phyloP scores from a whole-genome alignment of 257 asterid species.

The Lycium barbarum region DNA sequence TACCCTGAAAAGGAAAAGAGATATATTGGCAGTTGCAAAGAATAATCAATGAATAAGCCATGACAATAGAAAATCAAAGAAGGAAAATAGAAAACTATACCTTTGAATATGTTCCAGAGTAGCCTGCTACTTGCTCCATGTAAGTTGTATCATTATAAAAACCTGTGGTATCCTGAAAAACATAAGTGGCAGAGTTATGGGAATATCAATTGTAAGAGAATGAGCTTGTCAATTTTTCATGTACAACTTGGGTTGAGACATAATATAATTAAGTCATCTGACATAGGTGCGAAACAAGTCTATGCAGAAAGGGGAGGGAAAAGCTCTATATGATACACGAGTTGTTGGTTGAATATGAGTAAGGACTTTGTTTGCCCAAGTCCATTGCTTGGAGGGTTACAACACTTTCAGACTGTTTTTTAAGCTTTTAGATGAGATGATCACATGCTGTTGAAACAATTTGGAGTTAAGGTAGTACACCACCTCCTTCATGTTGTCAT shows the following conservation, averaged over 20 bases:
- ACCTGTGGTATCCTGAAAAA: conserved; percentile 24
- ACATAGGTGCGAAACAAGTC: no score
- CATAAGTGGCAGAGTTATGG: neutral
- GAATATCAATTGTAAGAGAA: neutral
- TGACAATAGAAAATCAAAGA: neutral
- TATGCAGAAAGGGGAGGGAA: no score
- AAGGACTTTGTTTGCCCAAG: no score
- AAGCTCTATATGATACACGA: no score
- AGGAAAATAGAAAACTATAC: conserved; percentile 33
- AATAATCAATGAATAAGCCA: neutral
- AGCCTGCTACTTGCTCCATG: conserved; percentile 45
- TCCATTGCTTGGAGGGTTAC: no score
- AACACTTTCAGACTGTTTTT: no score
- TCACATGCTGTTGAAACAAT: neutral
- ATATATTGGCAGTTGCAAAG: neutral
- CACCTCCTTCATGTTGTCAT: neutral
- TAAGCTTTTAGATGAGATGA: neutral
- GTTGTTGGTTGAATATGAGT: no score
- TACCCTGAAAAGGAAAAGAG: conserved; percentile 51
- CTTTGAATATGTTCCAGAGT: conserved; percentile 54
- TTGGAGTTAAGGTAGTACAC: neutral
- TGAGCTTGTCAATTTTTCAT: conserved; percentile 10
- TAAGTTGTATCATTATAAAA: conserved; percentile 28
- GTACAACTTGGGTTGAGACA: neutral
- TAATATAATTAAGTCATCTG: neutral